These are phyloP conservation scores for Penicillium digitatum DNA, from an alignment of 2,329 filamentous ascomycete species.

Conservation along the genomic window DNA sequence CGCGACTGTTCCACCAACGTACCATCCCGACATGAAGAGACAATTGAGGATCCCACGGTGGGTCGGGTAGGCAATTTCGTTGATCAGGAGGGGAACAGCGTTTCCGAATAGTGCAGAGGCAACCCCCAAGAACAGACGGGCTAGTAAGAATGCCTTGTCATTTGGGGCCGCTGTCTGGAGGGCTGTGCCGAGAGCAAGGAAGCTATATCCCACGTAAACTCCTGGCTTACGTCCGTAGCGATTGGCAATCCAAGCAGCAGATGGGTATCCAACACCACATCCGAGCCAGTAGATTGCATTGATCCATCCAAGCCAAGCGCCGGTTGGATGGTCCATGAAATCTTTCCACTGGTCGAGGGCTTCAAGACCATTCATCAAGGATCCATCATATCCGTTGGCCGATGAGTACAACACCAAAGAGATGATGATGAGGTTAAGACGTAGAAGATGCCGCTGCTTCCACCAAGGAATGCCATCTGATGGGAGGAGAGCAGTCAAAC, in stretches of 20 bases:
- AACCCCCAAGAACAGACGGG: neutral
- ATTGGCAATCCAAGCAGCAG: neutral
- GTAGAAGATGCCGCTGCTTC: neutral
- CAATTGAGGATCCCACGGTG: neutral
- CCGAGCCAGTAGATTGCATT: neutral
- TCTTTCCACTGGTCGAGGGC: neutral
- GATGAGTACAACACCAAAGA: neutral
- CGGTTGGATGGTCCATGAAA: neutral
- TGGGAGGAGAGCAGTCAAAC: neutral
- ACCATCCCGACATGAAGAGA: neutral
- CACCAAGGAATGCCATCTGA: neutral
- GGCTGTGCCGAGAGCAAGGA: neutral
- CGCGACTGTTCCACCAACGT: neutral
- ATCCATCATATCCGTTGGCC: neutral
- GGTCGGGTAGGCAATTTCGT: neutral
- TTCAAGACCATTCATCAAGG: neutral
- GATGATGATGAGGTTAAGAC: neutral
- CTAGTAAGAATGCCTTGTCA: neutral
- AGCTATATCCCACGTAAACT: neutral
- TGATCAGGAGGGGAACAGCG: neutral
- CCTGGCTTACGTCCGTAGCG: neutral
- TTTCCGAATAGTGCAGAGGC: neutral
- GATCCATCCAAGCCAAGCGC: neutral
- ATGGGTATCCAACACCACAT: neutral
- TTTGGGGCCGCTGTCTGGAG: neutral